Percentiles rank a stretch among this genome's conserved stretches.
Evolutionary conservation across 805 yeast genomes (phyloP).

Genomic region (Suhomyces sp.): DNA sequence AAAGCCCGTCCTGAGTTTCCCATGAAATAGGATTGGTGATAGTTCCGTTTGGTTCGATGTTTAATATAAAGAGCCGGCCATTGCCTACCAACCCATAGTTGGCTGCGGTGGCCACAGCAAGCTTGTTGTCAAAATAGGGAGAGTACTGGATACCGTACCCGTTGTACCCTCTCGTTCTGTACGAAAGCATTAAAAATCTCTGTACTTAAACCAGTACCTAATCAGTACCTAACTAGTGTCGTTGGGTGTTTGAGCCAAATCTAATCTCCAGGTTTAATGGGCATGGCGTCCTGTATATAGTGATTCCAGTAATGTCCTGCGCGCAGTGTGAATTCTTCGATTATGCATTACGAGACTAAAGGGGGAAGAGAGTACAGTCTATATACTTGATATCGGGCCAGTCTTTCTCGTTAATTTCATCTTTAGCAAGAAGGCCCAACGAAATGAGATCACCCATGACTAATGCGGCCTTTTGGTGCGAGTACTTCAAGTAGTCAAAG

Average conservation of each 20-base stretch:
- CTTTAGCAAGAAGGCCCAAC: constrained; percentile 48
- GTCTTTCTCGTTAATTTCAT: constrained; percentile 24
- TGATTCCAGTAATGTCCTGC: no score
- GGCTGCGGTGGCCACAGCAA: constrained; percentile 88
- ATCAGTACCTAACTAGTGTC: background rate
- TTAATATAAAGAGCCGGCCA: constrained; percentile 73
- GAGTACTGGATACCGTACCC: constrained; percentile 89
- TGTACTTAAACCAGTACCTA: background rate
- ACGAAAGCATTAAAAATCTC: constrained; percentile 60
- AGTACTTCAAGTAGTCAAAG: constrained; percentile 75
- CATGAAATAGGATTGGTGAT: constrained; percentile 55
- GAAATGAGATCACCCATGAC: constrained; percentile 72
- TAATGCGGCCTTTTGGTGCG: constrained; percentile 69
- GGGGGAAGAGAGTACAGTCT: constrained; percentile 30
- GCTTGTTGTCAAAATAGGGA: constrained; percentile 83
- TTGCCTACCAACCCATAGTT: constrained; percentile 94
- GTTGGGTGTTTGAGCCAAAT: background rate
- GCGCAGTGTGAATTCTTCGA: no score
- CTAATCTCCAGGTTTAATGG: background rate
- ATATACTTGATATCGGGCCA: constrained; percentile 36
- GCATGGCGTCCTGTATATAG: background rate
- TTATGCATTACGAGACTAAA: constrained; percentile 5
- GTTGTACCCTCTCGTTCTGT: constrained; percentile 73
- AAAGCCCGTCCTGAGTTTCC: constrained; percentile 92
- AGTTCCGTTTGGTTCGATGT: constrained; percentile 65